Evolutionary conservation across 1,284 basidiomycete genomes (phyloP).

Genomic region (Cryptococcus amylolentus): DNA sequence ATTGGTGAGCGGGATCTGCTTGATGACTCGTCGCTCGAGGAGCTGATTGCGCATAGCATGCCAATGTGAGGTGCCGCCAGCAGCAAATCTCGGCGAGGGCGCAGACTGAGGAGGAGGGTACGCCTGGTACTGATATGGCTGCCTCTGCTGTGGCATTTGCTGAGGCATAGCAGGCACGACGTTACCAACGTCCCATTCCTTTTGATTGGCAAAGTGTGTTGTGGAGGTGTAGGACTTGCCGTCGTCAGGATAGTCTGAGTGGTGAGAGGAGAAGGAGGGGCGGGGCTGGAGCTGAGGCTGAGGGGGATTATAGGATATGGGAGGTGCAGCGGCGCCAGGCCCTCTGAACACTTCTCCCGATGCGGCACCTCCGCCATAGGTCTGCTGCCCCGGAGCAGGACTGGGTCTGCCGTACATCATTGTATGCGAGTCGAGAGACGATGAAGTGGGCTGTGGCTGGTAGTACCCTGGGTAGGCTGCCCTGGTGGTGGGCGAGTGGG

Average conservation of each 20-base stretch:
- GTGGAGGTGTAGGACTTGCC: slow-evolving; percentile 38
- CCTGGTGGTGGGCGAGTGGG: slow-evolving; percentile 1
- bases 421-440: slow-evolving; percentile 4
- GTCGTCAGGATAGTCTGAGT: slow-evolving; percentile 35
- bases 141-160: slow-evolving; percentile 4
- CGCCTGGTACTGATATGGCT: slow-evolving; percentile 9
- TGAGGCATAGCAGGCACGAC: slow-evolving; percentile 23
- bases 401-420: slow-evolving; percentile 17
- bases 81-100: slow-evolving; percentile 15
- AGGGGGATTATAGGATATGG: slow-evolving; percentile 1
- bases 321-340: background rate
- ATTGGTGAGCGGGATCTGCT: slow-evolving; percentile 73
- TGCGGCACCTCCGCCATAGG: slow-evolving; percentile 4
- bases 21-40: slow-evolving; percentile 56
- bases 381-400: slow-evolving; percentile 3
- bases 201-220: slow-evolving; percentile 26
- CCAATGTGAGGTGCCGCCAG: slow-evolving; percentile 40
- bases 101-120: slow-evolving; percentile 11
- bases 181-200: slow-evolving; percentile 37
- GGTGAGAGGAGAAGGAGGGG: slow-evolving; percentile 25
- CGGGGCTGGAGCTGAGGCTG: slow-evolving; percentile 15
- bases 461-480: slow-evolving; percentile 5
- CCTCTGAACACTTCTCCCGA: slow-evolving; percentile 9
- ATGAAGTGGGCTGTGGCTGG: slow-evolving; percentile 7
- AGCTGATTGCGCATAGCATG: slow-evolving; percentile 38